Percentiles rank a stretch among this genome's conserved stretches.
These are phyloP conservation scores for Dactylella cylindrospora DNA, from an alignment of 2,329 filamentous ascomycete species.

Conservation along the genomic window DNA sequence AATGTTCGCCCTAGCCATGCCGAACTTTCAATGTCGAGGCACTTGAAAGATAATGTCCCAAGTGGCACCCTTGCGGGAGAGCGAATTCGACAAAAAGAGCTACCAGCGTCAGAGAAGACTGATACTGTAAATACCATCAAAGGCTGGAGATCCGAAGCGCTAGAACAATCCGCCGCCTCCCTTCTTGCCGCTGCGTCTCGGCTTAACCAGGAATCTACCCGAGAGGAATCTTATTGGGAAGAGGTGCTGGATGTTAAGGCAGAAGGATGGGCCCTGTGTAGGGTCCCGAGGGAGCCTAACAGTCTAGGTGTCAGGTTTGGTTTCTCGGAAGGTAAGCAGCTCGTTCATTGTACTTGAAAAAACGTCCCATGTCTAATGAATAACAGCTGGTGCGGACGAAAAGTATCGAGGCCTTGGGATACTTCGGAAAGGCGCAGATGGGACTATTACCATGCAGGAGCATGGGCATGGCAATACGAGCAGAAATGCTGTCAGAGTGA, in stretches of 20 bases:
- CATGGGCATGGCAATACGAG: conserved; percentile 55
- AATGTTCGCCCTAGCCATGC: conserved; percentile 74
- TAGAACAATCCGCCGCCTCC: conserved; percentile 72
- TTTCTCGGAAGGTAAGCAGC: conserved; percentile 68
- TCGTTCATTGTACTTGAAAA: background rate
- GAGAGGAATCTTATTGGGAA: conserved; percentile 85
- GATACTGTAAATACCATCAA: conserved; percentile 47
- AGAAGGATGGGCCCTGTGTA: conserved; percentile 81
- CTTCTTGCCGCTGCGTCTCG: conserved; percentile 71
- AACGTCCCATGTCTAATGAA: background rate
- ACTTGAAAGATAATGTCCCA: conserved; percentile 69
- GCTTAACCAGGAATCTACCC: conserved; percentile 72
- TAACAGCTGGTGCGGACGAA: conserved; percentile 61
- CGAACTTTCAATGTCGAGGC: conserved; percentile 68
- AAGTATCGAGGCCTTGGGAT: conserved; percentile 75
- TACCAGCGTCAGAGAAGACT: conserved; percentile 60
- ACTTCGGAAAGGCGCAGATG: conserved; percentile 71
- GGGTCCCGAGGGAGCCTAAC: conserved; percentile 70
- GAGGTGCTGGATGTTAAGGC: conserved; percentile 78
- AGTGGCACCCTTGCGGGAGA: conserved; percentile 73
- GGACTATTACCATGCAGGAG: conserved; percentile 72
- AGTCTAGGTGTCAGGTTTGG: conserved; percentile 85
- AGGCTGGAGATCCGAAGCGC: conserved; percentile 72
- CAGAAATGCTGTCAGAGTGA: conserved; percentile 65
- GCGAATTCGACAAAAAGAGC: conserved; percentile 63